phyloP scores from a whole-genome alignment of 164 flowering plant species.

The Houttuynia cordata region DNA sequence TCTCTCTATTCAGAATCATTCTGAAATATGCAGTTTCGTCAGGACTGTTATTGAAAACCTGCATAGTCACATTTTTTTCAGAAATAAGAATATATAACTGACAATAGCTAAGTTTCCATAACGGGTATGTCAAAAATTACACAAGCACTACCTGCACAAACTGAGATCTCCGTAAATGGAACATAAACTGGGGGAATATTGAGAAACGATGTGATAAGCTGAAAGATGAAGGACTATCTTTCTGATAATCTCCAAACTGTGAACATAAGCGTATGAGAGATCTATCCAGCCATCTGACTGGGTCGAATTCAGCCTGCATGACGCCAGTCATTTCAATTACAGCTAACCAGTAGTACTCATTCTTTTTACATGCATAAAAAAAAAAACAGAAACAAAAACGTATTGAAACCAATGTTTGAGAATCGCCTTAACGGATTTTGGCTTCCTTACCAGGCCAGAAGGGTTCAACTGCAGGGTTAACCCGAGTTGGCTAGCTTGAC shows the following conservation, averaged over 20 bases:
- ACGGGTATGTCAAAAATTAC: background rate
- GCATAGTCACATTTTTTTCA: background rate
- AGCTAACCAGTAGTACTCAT: background rate
- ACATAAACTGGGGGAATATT: conserved; percentile 91
- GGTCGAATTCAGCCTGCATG: conserved; percentile 89
- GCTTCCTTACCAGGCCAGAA: too few relatives aligned
- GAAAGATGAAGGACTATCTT: conserved; percentile 78
- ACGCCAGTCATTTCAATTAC: background rate
- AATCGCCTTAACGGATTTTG: too few relatives aligned
- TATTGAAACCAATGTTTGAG: too few relatives aligned
- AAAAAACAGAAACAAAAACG: background rate
- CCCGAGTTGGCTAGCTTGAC: too few relatives aligned
- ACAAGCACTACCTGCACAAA: conserved; percentile 71
- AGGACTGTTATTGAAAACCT: conserved; percentile 85
- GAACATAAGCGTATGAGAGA: conserved; percentile 79
- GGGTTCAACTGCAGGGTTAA: too few relatives aligned
- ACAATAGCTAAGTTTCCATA: background rate
- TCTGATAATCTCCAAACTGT: conserved; percentile 89
- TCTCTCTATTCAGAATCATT: conserved; percentile 85
- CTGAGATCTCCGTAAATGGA: conserved; percentile 86
- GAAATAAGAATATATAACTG: too few relatives aligned
- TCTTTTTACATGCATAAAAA: background rate
- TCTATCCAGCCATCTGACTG: conserved; percentile 90
- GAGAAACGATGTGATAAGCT: conserved; percentile 81
- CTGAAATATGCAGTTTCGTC: conserved; percentile 97